A percentile compares a stretch with the other conserved stretches of the same genome.
Evolutionary conservation across 2,329 filamentous ascomycete species (phyloP).

Genomic region (Stachybotrys echinatus): DNA sequence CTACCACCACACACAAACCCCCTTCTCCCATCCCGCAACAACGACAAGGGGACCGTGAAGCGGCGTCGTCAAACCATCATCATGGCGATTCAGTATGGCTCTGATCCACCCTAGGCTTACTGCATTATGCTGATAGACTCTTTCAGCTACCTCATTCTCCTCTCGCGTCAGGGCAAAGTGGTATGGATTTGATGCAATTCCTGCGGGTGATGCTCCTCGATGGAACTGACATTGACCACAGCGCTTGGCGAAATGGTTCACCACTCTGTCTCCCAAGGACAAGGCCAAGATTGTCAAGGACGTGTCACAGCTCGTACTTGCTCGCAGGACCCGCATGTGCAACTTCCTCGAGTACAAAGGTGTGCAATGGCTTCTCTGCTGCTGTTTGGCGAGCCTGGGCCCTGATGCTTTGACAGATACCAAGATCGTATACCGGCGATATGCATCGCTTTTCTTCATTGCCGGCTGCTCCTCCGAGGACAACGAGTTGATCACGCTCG

Average conservation of each 20-base stretch:
- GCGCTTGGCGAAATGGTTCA: conserved; percentile 99
- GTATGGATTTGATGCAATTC: conserved; percentile 56
- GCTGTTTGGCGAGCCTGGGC: too few species aligned
- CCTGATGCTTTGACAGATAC: conserved; percentile 59
- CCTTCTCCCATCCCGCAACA: too few species aligned
- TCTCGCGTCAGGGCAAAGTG: conserved; percentile 98
- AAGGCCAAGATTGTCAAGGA: conserved; percentile 99
- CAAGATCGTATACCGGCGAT: conserved; percentile 97
- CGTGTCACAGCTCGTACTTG: conserved; percentile 94
- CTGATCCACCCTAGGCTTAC: conserved; percentile 13
- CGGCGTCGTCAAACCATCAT: conserved; percentile 6
- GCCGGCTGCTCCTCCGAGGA: conserved; percentile 94
- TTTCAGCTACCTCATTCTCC: conserved; percentile 87
- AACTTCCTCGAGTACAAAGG: conserved; percentile 99
- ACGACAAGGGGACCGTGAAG: neutral
- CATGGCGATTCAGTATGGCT: conserved; percentile 40
- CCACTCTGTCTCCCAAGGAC: conserved; percentile 92
- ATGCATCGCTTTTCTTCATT: conserved; percentile 99
- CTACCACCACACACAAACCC: neutral
- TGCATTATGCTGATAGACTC: conserved; percentile 3
- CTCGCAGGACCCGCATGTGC: conserved; percentile 96
- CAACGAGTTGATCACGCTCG: conserved; percentile 96
- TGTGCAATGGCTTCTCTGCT: too few species aligned
- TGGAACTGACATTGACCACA: conserved; percentile 34
- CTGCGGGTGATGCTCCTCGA: neutral